These are phyloP conservation scores for Hysterangium stoloniferum DNA, from an alignment of 768 basidiomycete species.

Conservation along the genomic window DNA sequence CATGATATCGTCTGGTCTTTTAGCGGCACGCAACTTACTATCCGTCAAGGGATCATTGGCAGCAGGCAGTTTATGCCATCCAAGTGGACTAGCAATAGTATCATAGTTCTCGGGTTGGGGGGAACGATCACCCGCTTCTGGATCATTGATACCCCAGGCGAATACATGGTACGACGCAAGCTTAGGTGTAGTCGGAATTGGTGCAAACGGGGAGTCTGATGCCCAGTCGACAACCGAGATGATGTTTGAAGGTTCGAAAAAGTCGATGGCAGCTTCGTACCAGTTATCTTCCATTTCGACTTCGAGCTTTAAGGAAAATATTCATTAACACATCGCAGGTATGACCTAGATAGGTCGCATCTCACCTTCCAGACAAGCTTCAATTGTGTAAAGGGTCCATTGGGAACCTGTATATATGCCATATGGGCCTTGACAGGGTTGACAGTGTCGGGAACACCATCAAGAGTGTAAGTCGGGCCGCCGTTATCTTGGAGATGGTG, in stretches of 20 bases:
- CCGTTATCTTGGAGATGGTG: slow-evolving; percentile 34
- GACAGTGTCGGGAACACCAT: slow-evolving; percentile 68
- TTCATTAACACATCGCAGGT: too few relatives aligned
- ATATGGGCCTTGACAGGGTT: slow-evolving; percentile 74
- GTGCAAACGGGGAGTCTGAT: slow-evolving; percentile 46
- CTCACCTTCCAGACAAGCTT: slow-evolving; percentile 76
- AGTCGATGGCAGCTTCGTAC: slow-evolving; percentile 88
- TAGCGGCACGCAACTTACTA: slow-evolving; percentile 19
- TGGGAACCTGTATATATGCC: slow-evolving; percentile 77
- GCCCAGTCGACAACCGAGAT: slow-evolving; percentile 94
- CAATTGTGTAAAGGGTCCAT: slow-evolving; percentile 46
- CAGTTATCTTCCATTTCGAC: slow-evolving; percentile 93
- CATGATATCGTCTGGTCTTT: slow-evolving; percentile 21
- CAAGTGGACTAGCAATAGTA: slow-evolving; percentile 69
- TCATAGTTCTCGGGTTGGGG: slow-evolving; percentile 66
- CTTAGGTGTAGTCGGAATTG: slow-evolving; percentile 28
- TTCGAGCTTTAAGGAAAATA: slow-evolving; percentile 52
- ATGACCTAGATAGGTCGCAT: neutral
- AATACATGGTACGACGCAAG: slow-evolving; percentile 59
- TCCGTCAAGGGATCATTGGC: slow-evolving; percentile 48
- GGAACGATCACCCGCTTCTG: slow-evolving; percentile 55
- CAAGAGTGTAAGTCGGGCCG: slow-evolving; percentile 35
- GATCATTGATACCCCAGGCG: slow-evolving; percentile 82
- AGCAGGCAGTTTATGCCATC: slow-evolving; percentile 86
- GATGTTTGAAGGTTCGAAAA: slow-evolving; percentile 64